Evolutionary conservation across 345 rosid genomes (phyloP).

Genomic region (Salix caprea): DNA sequence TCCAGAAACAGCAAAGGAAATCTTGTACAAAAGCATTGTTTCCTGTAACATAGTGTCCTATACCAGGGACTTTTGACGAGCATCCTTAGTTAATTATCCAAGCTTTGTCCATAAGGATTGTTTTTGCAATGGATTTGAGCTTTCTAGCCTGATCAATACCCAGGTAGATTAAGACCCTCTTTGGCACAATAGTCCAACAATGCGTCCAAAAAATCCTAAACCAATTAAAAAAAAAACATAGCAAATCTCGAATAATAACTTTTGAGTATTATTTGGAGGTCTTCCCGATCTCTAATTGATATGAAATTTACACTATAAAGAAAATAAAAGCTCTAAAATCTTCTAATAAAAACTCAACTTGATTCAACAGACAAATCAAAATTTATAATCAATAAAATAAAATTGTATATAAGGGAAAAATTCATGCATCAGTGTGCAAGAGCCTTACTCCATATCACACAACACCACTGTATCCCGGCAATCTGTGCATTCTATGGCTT

Average conservation of each 20-base stretch:
- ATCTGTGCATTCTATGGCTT: conserved; percentile 45
- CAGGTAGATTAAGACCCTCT: too few relatives aligned
- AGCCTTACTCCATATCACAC: neutral
- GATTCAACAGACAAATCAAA: too few relatives aligned
- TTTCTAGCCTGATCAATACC: neutral
- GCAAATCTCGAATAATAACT: too few relatives aligned
- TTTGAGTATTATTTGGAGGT: too few relatives aligned
- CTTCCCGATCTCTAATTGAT: too few relatives aligned
- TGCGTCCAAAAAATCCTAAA: too few relatives aligned
- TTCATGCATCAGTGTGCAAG: neutral
- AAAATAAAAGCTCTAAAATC: too few relatives aligned
- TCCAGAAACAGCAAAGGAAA: neutral
- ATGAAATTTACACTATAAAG: too few relatives aligned
- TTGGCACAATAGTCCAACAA: too few relatives aligned
- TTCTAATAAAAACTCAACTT: too few relatives aligned
- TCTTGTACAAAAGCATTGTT: neutral
- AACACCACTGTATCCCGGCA: conserved; percentile 56
- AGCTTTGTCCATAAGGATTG: neutral
- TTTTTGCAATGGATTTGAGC: neutral
- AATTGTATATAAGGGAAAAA: neutral
- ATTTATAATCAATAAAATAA: too few relatives aligned
- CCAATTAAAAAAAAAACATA: too few relatives aligned
- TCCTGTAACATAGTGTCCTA: neutral
- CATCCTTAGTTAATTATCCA: neutral
- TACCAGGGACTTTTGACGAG: neutral